Conservation (phyloP, 306 rosid genomes). For the Cajanus cajan region DNA sequence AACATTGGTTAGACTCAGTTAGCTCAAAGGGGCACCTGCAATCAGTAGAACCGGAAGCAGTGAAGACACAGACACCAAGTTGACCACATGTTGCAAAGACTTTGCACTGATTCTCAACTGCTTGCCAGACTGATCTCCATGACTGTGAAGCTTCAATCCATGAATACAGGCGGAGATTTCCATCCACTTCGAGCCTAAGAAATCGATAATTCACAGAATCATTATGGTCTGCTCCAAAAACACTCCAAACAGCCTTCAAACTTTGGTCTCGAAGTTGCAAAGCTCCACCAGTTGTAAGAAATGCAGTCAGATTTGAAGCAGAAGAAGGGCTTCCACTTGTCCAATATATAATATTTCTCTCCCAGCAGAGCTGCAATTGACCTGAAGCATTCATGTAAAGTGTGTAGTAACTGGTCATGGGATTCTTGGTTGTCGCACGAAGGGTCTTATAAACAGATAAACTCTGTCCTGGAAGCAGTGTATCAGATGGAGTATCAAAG, state of each 20-base stretch:
- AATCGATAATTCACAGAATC: conserved; percentile 55
- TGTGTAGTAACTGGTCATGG: conserved; percentile 60
- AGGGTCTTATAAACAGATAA: conserved; percentile 46
- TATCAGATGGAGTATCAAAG: conserved; percentile 68
- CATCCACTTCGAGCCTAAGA: conserved; percentile 78
- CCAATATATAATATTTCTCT: conserved; percentile 66
- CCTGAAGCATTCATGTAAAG: conserved; percentile 68
- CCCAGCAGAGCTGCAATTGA: conserved; percentile 69
- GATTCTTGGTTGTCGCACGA: conserved; percentile 55
- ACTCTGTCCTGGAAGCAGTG: conserved; percentile 79
- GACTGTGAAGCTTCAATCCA: conserved; percentile 55
- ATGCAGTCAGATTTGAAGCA: conserved; percentile 55
- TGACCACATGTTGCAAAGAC: conserved; percentile 76
- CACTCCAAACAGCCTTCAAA: conserved; percentile 61
- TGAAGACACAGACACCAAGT: conserved; percentile 59
- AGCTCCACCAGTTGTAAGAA: conserved; percentile 56
- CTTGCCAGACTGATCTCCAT: conserved; percentile 87
- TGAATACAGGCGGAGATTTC: conserved; percentile 75
- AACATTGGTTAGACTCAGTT: conserved; percentile 44
- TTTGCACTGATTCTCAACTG: conserved; percentile 80
- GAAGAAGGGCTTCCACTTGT: conserved; percentile 46
- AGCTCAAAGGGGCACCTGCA: conserved; percentile 64
- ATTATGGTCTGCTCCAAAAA: conserved; percentile 73
- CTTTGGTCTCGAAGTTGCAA: conserved; percentile 53
- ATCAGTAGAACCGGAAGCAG: conserved; percentile 46